Percentiles rank a stretch among this genome's conserved stretches.
Conservation (phyloP, 2,329 filamentous ascomycete species). For the Hymenoscyphus infarciens region DNA sequence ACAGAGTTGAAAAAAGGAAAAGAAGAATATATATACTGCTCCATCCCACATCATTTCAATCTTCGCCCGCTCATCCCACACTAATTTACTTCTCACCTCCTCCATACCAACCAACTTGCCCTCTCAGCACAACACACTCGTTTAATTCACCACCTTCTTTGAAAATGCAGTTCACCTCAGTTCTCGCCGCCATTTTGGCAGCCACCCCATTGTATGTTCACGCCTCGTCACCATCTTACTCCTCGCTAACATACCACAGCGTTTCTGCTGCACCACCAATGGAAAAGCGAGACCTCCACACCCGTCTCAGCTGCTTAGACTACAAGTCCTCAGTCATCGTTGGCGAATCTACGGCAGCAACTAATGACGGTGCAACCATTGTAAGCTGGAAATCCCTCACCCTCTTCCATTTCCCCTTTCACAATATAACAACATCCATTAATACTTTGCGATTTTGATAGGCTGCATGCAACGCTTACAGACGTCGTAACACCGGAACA, state of each 20-base stretch:
- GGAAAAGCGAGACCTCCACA: constrained; percentile 13
- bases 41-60: no score
- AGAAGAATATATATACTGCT: no score
- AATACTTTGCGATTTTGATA: no score
- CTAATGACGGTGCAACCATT: neutral
- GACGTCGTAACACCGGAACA: constrained; percentile 15
- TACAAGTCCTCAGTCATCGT: neutral
- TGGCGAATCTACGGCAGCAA: neutral
- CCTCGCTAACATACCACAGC: neutral
- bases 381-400: neutral
- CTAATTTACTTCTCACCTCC: no score
- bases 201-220: constrained; percentile 11
- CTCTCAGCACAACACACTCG: no score
- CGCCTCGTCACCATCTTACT: neutral
- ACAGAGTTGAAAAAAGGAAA: no score
- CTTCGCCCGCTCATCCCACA: no score
- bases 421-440: no score
- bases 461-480: constrained; percentile 19
- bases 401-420: no score
- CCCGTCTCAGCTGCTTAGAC: neutral
- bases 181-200: constrained; percentile 9
- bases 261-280: constrained; percentile 27
- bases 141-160: neutral
- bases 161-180: constrained; percentile 17
- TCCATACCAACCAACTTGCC: no score